A percentile compares a stretch with the other conserved stretches of the same genome.
phyloP scores from a whole-genome alignment of 805 yeast genomes.

The Kuraishia ogatae region DNA sequence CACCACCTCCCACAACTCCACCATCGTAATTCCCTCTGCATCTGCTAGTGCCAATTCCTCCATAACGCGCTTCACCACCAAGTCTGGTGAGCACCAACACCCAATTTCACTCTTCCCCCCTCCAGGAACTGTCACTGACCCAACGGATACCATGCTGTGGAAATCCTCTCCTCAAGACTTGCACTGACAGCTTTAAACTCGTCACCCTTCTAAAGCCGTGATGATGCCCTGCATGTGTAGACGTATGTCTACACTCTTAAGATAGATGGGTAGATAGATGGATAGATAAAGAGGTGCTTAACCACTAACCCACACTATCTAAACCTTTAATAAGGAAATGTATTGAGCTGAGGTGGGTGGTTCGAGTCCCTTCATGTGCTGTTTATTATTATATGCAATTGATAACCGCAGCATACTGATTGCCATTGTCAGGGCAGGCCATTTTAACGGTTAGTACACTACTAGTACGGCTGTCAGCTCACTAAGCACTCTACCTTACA shows the following conservation, averaged over 20 bases:
- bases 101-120: background rate
- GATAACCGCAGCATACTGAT: too few species aligned
- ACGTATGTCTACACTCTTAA: background rate
- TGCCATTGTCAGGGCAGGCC: too few species aligned
- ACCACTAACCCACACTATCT: background rate
- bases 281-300: too few species aligned
- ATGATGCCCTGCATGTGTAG: background rate
- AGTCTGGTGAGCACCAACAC: conserved; percentile 19
- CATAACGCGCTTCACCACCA: conserved; percentile 21
- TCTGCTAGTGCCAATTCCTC: conserved; percentile 27
- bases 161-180: background rate
- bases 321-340: background rate
- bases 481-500: too few species aligned
- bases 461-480: too few species aligned
- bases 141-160: background rate
- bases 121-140: background rate
- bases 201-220: background rate
- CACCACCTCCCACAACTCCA: conserved; percentile 24
- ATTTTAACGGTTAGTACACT: too few species aligned
- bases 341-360: background rate
- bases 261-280: too few species aligned
- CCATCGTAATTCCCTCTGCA: conserved; percentile 21
- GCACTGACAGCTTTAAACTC: background rate
- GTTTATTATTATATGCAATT: too few species aligned
- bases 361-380: background rate